Evolutionary conservation across 331 rosid genomes (phyloP).

Genomic region (Ulmus americana): DNA sequence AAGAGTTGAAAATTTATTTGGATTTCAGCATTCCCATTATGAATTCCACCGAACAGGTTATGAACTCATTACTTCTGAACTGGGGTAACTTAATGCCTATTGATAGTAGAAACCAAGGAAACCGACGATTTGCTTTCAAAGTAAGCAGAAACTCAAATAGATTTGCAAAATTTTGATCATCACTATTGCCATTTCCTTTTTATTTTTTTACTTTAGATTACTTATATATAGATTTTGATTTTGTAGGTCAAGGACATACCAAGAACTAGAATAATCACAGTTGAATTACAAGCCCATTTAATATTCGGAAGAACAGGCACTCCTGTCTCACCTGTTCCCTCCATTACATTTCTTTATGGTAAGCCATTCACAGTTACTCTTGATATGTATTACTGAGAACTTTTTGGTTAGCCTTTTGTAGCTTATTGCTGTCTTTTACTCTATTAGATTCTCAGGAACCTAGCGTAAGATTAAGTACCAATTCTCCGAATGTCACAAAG

Average conservation of each 20-base stretch:
- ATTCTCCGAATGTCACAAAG: slow-evolving; percentile 40
- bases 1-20: slow-evolving; percentile 45
- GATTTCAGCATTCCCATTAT: slow-evolving; percentile 49
- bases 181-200: not conserved
- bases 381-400: not conserved
- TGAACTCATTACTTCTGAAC: slow-evolving; percentile 39
- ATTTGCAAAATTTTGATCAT: not conserved
- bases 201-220: not conserved
- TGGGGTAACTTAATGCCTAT: slow-evolving; percentile 36
- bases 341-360: slow-evolving; percentile 58
- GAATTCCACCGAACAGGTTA: slow-evolving; percentile 52
- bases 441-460: slow-evolving; percentile 43
- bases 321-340: slow-evolving; percentile 48
- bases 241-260: slow-evolving; percentile 44
- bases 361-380: slow-evolving; percentile 1
- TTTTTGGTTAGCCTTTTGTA: slow-evolving; percentile 4
- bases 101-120: slow-evolving; percentile 28
- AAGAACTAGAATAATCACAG: slow-evolving; percentile 37
- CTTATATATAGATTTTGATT: slow-evolving; percentile 3
- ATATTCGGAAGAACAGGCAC: slow-evolving; percentile 47
- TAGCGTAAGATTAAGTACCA: slow-evolving; percentile 41
- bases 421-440: slow-evolving; percentile 14
- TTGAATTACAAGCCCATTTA: slow-evolving; percentile 34
- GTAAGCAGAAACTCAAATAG: slow-evolving; percentile 30
- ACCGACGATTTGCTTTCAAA: slow-evolving; percentile 41